Percentiles rank a stretch among this genome's conserved stretches.
phyloP scores from a whole-genome alignment of 106 monocot species.

The Dendrobium nobile region DNA sequence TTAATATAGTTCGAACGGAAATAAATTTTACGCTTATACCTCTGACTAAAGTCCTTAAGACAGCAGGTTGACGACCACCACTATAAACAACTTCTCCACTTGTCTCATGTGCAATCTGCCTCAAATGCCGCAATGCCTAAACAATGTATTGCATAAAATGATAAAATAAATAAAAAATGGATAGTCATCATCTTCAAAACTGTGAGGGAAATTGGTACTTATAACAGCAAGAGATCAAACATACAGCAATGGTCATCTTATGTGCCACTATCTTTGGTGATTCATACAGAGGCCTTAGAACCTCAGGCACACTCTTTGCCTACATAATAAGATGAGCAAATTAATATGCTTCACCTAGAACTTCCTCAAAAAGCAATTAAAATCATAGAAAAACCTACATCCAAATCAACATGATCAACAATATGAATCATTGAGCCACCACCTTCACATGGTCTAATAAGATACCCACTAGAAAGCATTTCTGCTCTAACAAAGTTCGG shows the following conservation, averaged over 20 bases:
- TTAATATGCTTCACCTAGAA: not conserved
- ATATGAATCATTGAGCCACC: constrained; percentile 98
- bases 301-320: constrained; percentile 95
- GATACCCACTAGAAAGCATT: constrained; percentile 91
- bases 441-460: constrained; percentile 93
- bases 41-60: constrained; percentile 78
- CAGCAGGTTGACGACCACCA: constrained; percentile 78
- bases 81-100: constrained; percentile 70
- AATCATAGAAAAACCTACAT: constrained; percentile 36
- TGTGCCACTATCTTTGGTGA: constrained; percentile 82
- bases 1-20: not conserved
- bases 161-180: constrained; percentile 11
- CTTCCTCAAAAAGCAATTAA: not conserved
- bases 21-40: constrained; percentile 63
- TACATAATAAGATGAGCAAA: constrained; percentile 12
- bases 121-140: constrained; percentile 79
- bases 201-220: not conserved
- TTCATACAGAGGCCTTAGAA: constrained; percentile 85
- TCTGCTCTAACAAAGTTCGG: constrained; percentile 87
- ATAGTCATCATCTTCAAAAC: not conserved
- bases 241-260: constrained; percentile 89
- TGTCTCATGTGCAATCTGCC: constrained; percentile 87
- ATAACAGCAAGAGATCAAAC: not conserved
- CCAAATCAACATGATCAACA: constrained; percentile 92
- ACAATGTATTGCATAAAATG: constrained; percentile 8